Conservation (phyloP, 164 flowering plant species). For the Stephania yunnanensis region DNA sequence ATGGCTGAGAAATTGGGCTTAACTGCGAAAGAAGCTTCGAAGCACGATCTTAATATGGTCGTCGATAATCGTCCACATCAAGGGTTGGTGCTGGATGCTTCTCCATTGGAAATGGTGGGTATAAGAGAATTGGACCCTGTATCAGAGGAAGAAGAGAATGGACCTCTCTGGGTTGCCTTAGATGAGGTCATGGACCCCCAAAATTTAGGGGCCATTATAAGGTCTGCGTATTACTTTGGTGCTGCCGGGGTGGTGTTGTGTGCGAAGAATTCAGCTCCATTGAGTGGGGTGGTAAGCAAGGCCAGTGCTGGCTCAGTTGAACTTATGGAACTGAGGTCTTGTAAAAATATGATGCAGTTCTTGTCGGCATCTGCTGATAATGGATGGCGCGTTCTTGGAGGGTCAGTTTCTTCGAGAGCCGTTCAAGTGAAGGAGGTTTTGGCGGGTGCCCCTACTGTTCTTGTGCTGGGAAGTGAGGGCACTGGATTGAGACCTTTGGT, state of each 20-base stretch:
- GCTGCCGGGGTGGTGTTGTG: slow-evolving; percentile 88
- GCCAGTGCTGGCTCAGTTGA: slow-evolving; percentile 99
- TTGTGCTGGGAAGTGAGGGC: slow-evolving; percentile 96
- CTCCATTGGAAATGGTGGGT: slow-evolving; percentile 81
- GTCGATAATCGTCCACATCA: slow-evolving; percentile 88
- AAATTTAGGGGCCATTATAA: slow-evolving; percentile 86
- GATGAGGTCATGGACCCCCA: slow-evolving; percentile 98
- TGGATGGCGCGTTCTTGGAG: slow-evolving; percentile 96
- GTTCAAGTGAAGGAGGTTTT: slow-evolving; percentile 57
- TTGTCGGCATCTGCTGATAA: slow-evolving; percentile 66
- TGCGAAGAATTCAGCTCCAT: slow-evolving; percentile 95
- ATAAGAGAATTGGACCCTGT: slow-evolving; percentile 65
- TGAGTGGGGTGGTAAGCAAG: slow-evolving; percentile 97
- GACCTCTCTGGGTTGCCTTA: slow-evolving; percentile 83
- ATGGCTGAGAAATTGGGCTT: slow-evolving; percentile 66
- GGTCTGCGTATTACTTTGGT: slow-evolving; percentile 94
- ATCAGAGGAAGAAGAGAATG: slow-evolving; percentile 36
- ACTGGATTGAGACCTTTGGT: slow-evolving; percentile 92
- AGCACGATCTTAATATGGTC: slow-evolving; percentile 95
- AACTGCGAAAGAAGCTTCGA: slow-evolving; percentile 50
- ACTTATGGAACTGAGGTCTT: slow-evolving; percentile 76
- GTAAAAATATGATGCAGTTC: slow-evolving; percentile 99
- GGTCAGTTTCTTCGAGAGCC: slow-evolving; percentile 73
- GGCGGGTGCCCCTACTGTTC: slow-evolving; percentile 75
- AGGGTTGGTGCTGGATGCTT: slow-evolving; percentile 86